Conservation (phyloP, 805 yeast species). For the Lachancea kluyveri region DNA sequence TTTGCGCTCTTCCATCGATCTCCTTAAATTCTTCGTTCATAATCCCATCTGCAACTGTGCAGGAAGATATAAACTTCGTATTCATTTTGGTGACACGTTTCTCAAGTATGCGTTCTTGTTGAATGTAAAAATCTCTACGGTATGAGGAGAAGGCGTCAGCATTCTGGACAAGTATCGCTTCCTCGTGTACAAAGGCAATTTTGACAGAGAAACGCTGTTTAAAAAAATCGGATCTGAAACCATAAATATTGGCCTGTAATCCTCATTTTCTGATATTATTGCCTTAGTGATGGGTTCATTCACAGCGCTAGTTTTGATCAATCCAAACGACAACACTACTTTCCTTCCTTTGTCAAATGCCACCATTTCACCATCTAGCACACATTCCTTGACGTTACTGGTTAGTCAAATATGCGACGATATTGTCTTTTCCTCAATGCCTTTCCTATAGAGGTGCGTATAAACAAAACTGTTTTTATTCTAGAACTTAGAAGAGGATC, state of each 20-base stretch:
- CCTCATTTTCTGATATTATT: conserved; percentile 31
- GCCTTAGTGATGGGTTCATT: conserved; percentile 42
- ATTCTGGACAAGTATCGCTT: conserved; percentile 44
- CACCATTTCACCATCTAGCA: conserved; percentile 89
- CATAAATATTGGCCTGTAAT: conserved; percentile 48
- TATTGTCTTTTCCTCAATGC: conserved; percentile 44
- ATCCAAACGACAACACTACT: conserved; percentile 70
- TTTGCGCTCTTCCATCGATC: conserved; percentile 50
- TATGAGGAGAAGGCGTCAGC: conserved; percentile 36
- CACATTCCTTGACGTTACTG: conserved; percentile 31
- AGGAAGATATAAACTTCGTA: conserved; percentile 53
- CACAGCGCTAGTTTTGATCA: conserved; percentile 64
- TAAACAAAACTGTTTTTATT: conserved; percentile 71
- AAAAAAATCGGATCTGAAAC: conserved; percentile 69
- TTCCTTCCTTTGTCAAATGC: conserved; percentile 63
- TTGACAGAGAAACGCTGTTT: conserved; percentile 59
- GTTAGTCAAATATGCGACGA: conserved; percentile 43
- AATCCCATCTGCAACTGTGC: conserved; percentile 82
- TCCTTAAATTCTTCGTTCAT: conserved; percentile 52
- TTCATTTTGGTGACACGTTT: too few relatives aligned
- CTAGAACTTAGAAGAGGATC: conserved; percentile 29
- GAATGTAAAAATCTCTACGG: conserved; percentile 43
- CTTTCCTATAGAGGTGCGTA: conserved; percentile 60
- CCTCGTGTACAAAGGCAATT: conserved; percentile 48
- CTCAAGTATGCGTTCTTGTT: too few relatives aligned